Evolutionary conservation across 768 basidiomycete genomes (phyloP).

Genomic region (Pilatotrama ljubarskyi): DNA sequence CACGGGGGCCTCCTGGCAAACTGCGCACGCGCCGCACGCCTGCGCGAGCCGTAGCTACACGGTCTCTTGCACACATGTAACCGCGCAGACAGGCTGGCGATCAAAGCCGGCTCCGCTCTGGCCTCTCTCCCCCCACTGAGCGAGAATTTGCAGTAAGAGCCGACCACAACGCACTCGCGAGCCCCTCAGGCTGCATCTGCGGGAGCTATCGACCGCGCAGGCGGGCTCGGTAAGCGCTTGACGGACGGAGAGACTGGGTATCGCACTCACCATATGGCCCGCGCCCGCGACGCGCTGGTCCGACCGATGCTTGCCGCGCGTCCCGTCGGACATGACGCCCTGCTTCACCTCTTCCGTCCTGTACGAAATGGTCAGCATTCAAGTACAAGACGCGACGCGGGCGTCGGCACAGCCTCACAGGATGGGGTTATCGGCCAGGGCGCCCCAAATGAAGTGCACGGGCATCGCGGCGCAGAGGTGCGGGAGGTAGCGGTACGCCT

Average conservation of each 20-base stretch:
- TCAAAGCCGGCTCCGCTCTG: too few species aligned
- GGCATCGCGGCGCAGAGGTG: slow-evolving; percentile 37
- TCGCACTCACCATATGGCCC: slow-evolving; percentile 8
- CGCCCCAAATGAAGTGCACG: slow-evolving; percentile 49
- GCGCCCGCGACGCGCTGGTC: not conserved
- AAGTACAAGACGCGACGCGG: not conserved
- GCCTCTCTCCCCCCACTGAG: too few species aligned
- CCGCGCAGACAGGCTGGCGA: too few species aligned
- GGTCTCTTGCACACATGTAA: too few species aligned
- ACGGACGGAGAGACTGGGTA: too few species aligned
- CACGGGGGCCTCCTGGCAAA: too few species aligned
- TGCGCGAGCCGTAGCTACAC: too few species aligned
- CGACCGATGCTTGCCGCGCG: slow-evolving; percentile 1
- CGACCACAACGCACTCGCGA: not conserved
- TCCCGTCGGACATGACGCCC: not conserved
- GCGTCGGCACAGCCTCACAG: not conserved
- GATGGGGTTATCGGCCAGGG: slow-evolving; percentile 32
- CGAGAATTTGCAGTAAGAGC: too few species aligned
- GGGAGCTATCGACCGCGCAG: not conserved
- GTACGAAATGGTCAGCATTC: not conserved
- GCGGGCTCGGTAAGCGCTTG: too few species aligned
- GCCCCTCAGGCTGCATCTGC: not conserved
- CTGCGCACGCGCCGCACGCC: too few species aligned
- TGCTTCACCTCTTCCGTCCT: not conserved
- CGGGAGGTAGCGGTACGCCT: slow-evolving; percentile 37